phyloP scores from a whole-genome alignment of 2,329 filamentous ascomycete genomes.

The Xylaria sp. region DNA sequence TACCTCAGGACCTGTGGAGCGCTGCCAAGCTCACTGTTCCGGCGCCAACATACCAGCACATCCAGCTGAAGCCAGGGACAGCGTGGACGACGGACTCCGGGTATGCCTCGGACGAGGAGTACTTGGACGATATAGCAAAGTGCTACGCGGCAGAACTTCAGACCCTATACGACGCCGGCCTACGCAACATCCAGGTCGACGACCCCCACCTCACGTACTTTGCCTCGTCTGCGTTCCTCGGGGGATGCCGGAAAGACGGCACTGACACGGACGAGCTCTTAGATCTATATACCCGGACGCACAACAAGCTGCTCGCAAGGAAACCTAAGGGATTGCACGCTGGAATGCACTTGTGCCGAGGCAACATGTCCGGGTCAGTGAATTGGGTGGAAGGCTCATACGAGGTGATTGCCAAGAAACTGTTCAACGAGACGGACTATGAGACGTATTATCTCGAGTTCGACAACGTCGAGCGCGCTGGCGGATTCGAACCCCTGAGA shows the following conservation, averaged over 20 bases:
- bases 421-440: constrained; percentile 60
- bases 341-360: constrained; percentile 70
- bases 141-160: constrained; percentile 63
- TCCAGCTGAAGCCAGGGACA: constrained; percentile 64
- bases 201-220: constrained; percentile 67
- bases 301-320: constrained; percentile 66
- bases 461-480: constrained; percentile 58
- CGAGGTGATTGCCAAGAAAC: constrained; percentile 60
- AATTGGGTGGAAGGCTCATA: constrained; percentile 63
- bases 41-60: constrained; percentile 71
- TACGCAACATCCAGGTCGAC: constrained; percentile 64
- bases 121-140: constrained; percentile 63
- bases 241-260: constrained; percentile 65
- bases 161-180: constrained; percentile 62
- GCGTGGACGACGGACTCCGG: constrained; percentile 59
- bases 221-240: constrained; percentile 65
- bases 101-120: constrained; percentile 61
- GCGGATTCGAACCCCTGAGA: constrained; percentile 61
- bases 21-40: constrained; percentile 72
- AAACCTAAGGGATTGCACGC: constrained; percentile 67
- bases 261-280: constrained; percentile 63
- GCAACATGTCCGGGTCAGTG: constrained; percentile 58
- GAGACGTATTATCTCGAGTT: constrained; percentile 65
- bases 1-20: constrained; percentile 65
- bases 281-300: constrained; percentile 69